Conservation (phyloP, 805 yeast species). For the Candida sithepensis region DNA sequence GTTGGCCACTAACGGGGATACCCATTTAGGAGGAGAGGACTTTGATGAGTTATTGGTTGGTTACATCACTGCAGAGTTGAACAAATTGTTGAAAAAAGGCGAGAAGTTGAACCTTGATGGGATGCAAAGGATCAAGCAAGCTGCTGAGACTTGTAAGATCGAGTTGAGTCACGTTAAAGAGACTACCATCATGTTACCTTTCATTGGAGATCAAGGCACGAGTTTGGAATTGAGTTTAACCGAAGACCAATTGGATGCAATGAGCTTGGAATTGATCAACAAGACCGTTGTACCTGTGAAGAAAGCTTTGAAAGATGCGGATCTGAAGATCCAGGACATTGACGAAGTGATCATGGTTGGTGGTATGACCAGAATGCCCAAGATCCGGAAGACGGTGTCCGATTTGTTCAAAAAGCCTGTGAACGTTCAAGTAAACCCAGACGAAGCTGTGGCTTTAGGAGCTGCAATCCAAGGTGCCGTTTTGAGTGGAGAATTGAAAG, state of each 20-base stretch:
- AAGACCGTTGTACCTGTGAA: slow-evolving; percentile 73
- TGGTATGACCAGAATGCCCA: slow-evolving; percentile 93
- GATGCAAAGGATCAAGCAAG: slow-evolving; percentile 82
- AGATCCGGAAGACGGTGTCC: slow-evolving; percentile 75
- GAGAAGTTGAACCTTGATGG: slow-evolving; percentile 58
- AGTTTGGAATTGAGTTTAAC: slow-evolving; percentile 41
- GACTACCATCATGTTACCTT: slow-evolving; percentile 78
- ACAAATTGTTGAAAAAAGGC: slow-evolving; percentile 56
- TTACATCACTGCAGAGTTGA: slow-evolving; percentile 74
- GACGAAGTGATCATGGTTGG: slow-evolving; percentile 84
- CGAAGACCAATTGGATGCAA: slow-evolving; percentile 47
- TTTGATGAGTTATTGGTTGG: slow-evolving; percentile 81
- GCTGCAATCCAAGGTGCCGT: slow-evolving; percentile 99
- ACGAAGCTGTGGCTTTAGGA: slow-evolving; percentile 92
- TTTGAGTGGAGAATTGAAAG: slow-evolving; percentile 90
- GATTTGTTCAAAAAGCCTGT: slow-evolving; percentile 78
- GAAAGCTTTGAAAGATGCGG: slow-evolving; percentile 81
- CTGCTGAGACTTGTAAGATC: slow-evolving; percentile 86
- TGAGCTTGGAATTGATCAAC: slow-evolving; percentile 57
- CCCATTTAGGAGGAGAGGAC: slow-evolving; percentile 89
- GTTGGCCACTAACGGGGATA: slow-evolving; percentile 91
- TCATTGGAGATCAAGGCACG: slow-evolving; percentile 52
- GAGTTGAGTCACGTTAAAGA: slow-evolving; percentile 72
- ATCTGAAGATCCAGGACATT: slow-evolving; percentile 58
- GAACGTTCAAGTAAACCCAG: slow-evolving; percentile 91